Percentiles rank a stretch among this genome's conserved stretches.
phyloP scores from a whole-genome alignment of 225 moss, liverwort and hornwort genomes.

The Bryum argenteum region DNA sequence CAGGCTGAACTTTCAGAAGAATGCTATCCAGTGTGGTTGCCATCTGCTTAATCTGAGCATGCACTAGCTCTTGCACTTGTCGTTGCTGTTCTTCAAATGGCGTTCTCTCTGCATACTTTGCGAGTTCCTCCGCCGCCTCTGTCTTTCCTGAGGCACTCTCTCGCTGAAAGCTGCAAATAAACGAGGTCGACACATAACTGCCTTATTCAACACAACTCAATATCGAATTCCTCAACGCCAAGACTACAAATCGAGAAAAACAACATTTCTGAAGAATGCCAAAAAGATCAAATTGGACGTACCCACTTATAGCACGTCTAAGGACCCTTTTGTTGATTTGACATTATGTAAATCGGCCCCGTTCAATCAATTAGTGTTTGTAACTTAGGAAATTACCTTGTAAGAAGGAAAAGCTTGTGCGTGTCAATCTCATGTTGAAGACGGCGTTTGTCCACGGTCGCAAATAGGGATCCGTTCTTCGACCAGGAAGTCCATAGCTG shows the following conservation, averaged over 20 bases:
- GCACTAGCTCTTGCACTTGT: conserved; percentile 76
- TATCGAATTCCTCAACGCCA: neutral
- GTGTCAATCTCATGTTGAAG: conserved; percentile 94
- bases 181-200: conserved; percentile 15
- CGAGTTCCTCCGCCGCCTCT: conserved; percentile 46
- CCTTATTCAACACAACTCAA: neutral
- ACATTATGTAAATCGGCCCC: too few species aligned
- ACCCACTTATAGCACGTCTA: too few species aligned
- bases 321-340: too few species aligned
- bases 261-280: neutral
- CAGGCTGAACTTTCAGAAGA: conserved; percentile 49
- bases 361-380: neutral
- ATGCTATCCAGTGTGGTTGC: conserved; percentile 54
- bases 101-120: conserved; percentile 25
- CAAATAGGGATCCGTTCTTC: conserved; percentile 46
- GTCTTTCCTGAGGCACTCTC: conserved; percentile 52
- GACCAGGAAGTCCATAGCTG: conserved; percentile 66
- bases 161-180: conserved; percentile 71
- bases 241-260: neutral
- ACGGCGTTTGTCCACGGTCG: conserved; percentile 67
- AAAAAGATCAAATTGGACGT: conserved; percentile 7
- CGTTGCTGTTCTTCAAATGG: conserved; percentile 46
- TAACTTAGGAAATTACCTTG: conserved; percentile 50
- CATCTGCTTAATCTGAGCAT: conserved; percentile 64
- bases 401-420: conserved; percentile 92